Percentiles rank a stretch among this genome's conserved stretches.
Evolutionary conservation across 2,329 filamentous ascomycete species (phyloP).

Genomic region (Fusarium torulosum): DNA sequence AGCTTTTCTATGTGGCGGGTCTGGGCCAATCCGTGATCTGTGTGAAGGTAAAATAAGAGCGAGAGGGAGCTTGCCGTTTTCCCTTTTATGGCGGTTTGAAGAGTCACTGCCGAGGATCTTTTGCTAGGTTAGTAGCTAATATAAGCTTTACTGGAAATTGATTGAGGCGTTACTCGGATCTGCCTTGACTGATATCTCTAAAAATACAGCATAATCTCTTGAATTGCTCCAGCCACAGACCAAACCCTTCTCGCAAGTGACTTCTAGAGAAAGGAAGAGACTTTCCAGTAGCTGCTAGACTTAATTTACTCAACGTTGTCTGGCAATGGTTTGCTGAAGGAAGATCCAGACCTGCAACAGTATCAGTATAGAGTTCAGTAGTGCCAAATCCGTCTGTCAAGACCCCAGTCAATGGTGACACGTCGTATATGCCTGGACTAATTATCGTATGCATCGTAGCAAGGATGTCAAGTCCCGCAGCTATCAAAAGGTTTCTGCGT

Average conservation of each 20-base stretch:
- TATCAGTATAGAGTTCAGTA: slow-evolving; percentile 6
- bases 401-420: neutral
- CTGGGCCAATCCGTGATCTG: slow-evolving; percentile 6
- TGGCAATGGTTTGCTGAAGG: neutral
- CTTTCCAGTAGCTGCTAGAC: too few species aligned
- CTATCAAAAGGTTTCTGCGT: too few species aligned
- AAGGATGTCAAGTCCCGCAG: neutral
- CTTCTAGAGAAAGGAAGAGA: too few species aligned
- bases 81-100: slow-evolving; percentile 4
- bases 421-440: neutral
- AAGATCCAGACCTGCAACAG: too few species aligned
- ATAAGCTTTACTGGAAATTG: neutral
- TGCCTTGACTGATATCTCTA: too few species aligned
- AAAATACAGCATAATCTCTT: too few species aligned
- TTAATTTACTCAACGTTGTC: neutral
- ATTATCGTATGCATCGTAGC: neutral
- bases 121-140: neutral
- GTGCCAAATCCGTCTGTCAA: neutral
- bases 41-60: slow-evolving; percentile 9
- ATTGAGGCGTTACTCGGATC: too few species aligned
- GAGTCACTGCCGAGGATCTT: slow-evolving; percentile 18
- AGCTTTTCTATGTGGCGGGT: slow-evolving; percentile 25
- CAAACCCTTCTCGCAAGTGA: too few species aligned
- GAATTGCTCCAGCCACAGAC: too few species aligned
- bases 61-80: slow-evolving; percentile 3